Evolutionary conservation across 148 eudicot species (phyloP).

Genomic region (Pharnaceum exiguum): DNA sequence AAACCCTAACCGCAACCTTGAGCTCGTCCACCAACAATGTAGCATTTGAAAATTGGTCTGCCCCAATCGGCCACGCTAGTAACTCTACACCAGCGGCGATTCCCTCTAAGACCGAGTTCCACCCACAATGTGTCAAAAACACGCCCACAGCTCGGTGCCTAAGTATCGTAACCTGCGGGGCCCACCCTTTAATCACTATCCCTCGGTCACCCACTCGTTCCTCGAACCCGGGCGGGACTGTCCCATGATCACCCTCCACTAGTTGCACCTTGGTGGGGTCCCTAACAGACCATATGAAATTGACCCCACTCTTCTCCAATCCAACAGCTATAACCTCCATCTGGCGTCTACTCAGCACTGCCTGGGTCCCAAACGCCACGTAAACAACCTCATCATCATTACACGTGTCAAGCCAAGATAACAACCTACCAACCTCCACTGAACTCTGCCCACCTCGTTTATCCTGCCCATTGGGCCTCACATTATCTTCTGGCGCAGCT

Average conservation of each 20-base stretch:
- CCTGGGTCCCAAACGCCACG: conserved; percentile 36
- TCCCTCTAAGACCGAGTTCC: conserved; percentile 54
- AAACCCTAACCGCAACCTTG: conserved; percentile 22
- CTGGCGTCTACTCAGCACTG: conserved; percentile 13
- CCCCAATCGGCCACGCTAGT: conserved; percentile 48
- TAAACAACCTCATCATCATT: conserved; percentile 28
- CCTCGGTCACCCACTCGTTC: conserved; percentile 27
- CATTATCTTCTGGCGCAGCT: conserved; percentile 1
- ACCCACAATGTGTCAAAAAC: conserved; percentile 56
- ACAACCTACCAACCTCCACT: conserved; percentile 6
- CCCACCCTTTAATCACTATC: conserved; percentile 44
- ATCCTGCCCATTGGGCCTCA: not conserved
- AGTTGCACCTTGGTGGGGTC: not conserved
- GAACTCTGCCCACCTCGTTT: conserved; percentile 28
- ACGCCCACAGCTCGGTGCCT: conserved; percentile 34
- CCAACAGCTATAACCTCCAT: conserved; percentile 24
- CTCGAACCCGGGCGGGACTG: conserved; percentile 8
- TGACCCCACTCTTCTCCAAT: conserved; percentile 20
- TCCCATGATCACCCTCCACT: not conserved
- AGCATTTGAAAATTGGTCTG: conserved; percentile 37
- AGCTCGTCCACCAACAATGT: conserved; percentile 30
- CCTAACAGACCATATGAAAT: conserved; percentile 31
- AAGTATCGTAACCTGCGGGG: conserved; percentile 42
- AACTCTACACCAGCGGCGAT: conserved; percentile 31
- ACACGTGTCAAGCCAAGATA: conserved; percentile 44